Conservation (phyloP, 1,139 yeast species). For the Debaryomyces robertsiae region DNA sequence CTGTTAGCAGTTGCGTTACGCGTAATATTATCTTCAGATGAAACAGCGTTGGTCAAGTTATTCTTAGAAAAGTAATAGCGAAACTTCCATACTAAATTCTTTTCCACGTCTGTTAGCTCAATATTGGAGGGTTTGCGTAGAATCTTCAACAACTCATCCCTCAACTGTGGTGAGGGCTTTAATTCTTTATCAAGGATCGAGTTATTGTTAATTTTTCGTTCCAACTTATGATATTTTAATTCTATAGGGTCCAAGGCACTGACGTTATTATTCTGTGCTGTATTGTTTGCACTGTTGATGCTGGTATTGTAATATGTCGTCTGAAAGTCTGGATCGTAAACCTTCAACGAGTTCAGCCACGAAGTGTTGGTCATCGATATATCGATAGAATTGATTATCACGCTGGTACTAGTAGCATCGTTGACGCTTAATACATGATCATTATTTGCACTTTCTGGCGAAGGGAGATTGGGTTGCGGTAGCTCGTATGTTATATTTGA, state of each 20-base stretch:
- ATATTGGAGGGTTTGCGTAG: constrained; percentile 82
- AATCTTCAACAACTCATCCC: constrained; percentile 72
- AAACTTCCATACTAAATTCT: constrained; percentile 89
- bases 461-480: constrained; percentile 15
- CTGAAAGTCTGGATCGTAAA: constrained; percentile 46
- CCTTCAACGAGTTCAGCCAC: constrained; percentile 20
- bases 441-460: not conserved
- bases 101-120: constrained; percentile 78
- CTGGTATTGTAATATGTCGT: constrained; percentile 13
- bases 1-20: constrained; percentile 14
- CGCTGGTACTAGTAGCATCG: constrained; percentile 24
- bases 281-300: constrained; percentile 13
- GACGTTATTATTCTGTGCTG: constrained; percentile 15
- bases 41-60: constrained; percentile 26
- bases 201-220: constrained; percentile 74
- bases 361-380: constrained; percentile 28
- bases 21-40: constrained; percentile 18
- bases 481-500: constrained; percentile 52
- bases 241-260: constrained; percentile 73
- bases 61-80: constrained; percentile 81
- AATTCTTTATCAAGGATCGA: constrained; percentile 79
- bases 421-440: constrained; percentile 11
- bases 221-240: constrained; percentile 78
- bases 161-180: constrained; percentile 82
- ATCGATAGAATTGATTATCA: constrained; percentile 39